These are phyloP conservation scores for Bothia castanella DNA, from an alignment of 1,284 basidiomycete genomes.

Conservation along the genomic window DNA sequence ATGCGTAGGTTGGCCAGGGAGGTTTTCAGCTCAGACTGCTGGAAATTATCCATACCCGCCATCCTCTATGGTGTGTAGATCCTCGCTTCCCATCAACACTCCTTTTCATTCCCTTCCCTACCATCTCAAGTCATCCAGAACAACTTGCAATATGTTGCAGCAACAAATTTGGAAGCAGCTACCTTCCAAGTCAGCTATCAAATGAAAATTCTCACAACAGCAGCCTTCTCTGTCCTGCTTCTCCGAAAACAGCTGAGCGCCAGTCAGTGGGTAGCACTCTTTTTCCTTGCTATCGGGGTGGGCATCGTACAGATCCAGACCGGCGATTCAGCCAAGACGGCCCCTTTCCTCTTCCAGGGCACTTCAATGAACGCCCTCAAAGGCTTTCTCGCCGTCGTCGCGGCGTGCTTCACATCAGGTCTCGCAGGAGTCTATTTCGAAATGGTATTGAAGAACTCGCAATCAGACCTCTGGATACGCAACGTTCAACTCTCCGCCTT, in stretches of 20 bases:
- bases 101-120: slow-evolving; percentile 1
- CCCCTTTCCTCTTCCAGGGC: slow-evolving; percentile 34
- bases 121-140: slow-evolving; percentile 81
- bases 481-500: slow-evolving; percentile 96
- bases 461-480: slow-evolving; percentile 90
- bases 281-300: slow-evolving; percentile 87
- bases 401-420: slow-evolving; percentile 93
- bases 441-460: slow-evolving; percentile 91
- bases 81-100: background rate
- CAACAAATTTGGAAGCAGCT: slow-evolving; percentile 88
- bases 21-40: slow-evolving; percentile 66
- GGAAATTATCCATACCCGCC: slow-evolving; percentile 80
- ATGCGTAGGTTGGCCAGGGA: slow-evolving; percentile 44
- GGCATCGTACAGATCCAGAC: slow-evolving; percentile 91
- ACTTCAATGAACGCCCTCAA: slow-evolving; percentile 75
- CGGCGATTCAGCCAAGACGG: slow-evolving; percentile 33
- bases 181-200: slow-evolving; percentile 96
- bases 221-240: slow-evolving; percentile 87
- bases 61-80: slow-evolving; percentile 57
- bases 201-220: slow-evolving; percentile 97
- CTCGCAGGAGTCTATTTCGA: slow-evolving; percentile 99
- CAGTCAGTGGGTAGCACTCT: slow-evolving; percentile 80
- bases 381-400: slow-evolving; percentile 84
- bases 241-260: slow-evolving; percentile 76
- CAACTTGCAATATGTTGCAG: slow-evolving; percentile 93